A percentile compares a stretch with the other conserved stretches of the same genome.
Conservation (phyloP, 2,329 filamentous ascomycete genomes). For the Exophiala spinifera region DNA sequence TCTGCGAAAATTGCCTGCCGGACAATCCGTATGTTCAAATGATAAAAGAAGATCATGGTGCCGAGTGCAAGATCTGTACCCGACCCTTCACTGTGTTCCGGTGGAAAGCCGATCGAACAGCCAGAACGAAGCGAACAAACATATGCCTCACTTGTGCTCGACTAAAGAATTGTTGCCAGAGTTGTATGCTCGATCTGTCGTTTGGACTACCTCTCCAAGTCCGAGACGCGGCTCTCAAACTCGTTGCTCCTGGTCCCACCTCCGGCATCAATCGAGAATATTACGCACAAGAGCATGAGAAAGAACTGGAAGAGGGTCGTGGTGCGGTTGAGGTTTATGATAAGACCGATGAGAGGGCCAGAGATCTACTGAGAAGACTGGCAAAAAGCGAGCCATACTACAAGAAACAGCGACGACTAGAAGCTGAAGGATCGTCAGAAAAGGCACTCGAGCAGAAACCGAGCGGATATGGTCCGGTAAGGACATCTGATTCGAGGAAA, state of each 20-base stretch:
- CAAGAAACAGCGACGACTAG: slow-evolving; percentile 76
- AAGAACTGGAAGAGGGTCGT: slow-evolving; percentile 86
- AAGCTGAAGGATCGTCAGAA: slow-evolving; percentile 51
- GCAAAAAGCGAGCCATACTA: slow-evolving; percentile 95
- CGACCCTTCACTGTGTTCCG: slow-evolving; percentile 93
- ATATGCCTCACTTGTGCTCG: slow-evolving; percentile 96
- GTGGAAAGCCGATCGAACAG: slow-evolving; percentile 89
- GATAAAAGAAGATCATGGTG: slow-evolving; percentile 94
- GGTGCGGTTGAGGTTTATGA: slow-evolving; percentile 86
- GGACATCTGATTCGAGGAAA: slow-evolving; percentile 61
- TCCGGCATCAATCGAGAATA: slow-evolving; percentile 95
- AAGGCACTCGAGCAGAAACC: slow-evolving; percentile 45
- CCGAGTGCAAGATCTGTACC: slow-evolving; percentile 84
- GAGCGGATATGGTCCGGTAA: slow-evolving; percentile 60
- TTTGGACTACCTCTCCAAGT: slow-evolving; percentile 95
- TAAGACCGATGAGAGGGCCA: slow-evolving; percentile 94
- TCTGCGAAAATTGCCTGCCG: slow-evolving; percentile 82
- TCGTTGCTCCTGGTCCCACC: slow-evolving; percentile 89
- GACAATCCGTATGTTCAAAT: slow-evolving; percentile 98
- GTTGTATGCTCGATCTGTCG: slow-evolving; percentile 95
- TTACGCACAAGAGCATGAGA: slow-evolving; percentile 96
- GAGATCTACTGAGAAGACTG: slow-evolving; percentile 77
- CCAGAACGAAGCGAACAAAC: slow-evolving; percentile 87
- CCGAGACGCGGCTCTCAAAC: slow-evolving; percentile 92
- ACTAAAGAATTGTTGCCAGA: slow-evolving; percentile 98